Base-by-base conservation (phyloP, 495 filamentous ascomycete genomes). In the Penicillium daleae region DNA sequence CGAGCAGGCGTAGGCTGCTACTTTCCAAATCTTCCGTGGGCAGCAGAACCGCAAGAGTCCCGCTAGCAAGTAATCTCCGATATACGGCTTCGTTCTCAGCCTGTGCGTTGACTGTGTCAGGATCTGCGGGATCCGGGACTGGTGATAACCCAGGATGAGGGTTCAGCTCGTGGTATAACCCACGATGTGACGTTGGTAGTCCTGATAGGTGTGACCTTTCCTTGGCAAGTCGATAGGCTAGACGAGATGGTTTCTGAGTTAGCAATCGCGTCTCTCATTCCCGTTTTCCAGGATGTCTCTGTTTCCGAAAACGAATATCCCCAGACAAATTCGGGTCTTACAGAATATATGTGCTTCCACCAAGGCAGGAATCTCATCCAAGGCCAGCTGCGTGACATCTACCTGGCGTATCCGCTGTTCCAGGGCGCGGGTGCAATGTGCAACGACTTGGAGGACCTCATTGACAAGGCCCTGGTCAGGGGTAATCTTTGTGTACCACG, bases 1-100 rank as follows among this genome's bases (percentile, higher is more conserved):
- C 88, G 51, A 99, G 80, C 8, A 89, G 81, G 19, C 90, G 86
- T 67, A 97, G 78, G 71, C 92, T 96, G 51, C 81, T 85, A 74
- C 96, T 97, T 68, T 93, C 87, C 10, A 98, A 83, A 66, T 98
- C 93, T 71, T 97, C 93, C 19, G 91, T 95, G 6, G 95, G 95
- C 33, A 99, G 82, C 26, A 98, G 80, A 46, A 97, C 78, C 5
- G 92, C 89, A 48, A 99, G 78, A 48, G 90, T 82, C 5, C 87
- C 90, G 64, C 91, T 86, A 17, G 90, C 91, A 13, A 97, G 78
- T 63, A 97, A 76, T 68, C 92, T 90, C 71, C 92, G 87, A 77
- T 95, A 96, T 57, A 84, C 80, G 21, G 83, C 81, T 77, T 97
- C 93, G 71, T 94, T 93, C 53, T 89, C 82, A 53, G 76, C 77